phyloP scores from a whole-genome alignment of 768 basidiomycete genomes.

The Lyophyllum shimeji region DNA sequence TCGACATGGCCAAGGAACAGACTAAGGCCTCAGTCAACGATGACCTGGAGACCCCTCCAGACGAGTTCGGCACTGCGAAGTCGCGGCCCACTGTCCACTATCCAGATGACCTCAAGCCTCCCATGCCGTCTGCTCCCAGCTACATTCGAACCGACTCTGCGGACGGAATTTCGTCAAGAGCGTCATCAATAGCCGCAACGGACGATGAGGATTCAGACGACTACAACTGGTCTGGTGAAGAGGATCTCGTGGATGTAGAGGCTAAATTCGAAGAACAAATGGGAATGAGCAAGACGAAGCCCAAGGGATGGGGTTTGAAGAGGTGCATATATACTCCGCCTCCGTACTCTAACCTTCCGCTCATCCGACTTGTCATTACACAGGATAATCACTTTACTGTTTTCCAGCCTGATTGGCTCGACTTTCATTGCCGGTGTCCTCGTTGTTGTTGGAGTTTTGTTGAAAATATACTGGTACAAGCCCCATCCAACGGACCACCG shows the following conservation, averaged over 20 bases:
- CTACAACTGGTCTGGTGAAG: slow-evolving; percentile 82
- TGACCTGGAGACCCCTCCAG: slow-evolving; percentile 18
- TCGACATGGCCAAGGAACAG: slow-evolving; percentile 18
- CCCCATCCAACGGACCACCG: slow-evolving; percentile 55
- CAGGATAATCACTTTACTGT: slow-evolving; percentile 61
- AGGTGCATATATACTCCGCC: slow-evolving; percentile 36
- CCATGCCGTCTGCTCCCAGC: slow-evolving; percentile 14
- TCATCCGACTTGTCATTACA: slow-evolving; percentile 2
- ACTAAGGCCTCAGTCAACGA: slow-evolving; percentile 19
- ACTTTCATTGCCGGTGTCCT: slow-evolving; percentile 62
- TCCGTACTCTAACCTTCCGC: not conserved
- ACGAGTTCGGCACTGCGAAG: slow-evolving; percentile 17
- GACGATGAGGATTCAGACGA: slow-evolving; percentile 59
- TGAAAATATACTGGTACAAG: slow-evolving; percentile 73
- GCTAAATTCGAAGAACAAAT: slow-evolving; percentile 63
- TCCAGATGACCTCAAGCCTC: slow-evolving; percentile 37
- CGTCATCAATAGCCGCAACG: slow-evolving; percentile 45
- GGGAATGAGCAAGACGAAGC: slow-evolving; percentile 44
- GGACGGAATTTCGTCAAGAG: slow-evolving; percentile 28
- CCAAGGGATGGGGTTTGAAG: slow-evolving; percentile 49
- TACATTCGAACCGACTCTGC: slow-evolving; percentile 30
- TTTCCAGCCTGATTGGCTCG: slow-evolving; percentile 75
- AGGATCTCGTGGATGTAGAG: slow-evolving; percentile 71
- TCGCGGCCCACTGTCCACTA: slow-evolving; percentile 53
- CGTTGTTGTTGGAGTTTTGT: slow-evolving; percentile 57